Base-by-base conservation (phyloP, 2,329 filamentous ascomycete genomes). In the Penicillium hesseltinei region DNA sequence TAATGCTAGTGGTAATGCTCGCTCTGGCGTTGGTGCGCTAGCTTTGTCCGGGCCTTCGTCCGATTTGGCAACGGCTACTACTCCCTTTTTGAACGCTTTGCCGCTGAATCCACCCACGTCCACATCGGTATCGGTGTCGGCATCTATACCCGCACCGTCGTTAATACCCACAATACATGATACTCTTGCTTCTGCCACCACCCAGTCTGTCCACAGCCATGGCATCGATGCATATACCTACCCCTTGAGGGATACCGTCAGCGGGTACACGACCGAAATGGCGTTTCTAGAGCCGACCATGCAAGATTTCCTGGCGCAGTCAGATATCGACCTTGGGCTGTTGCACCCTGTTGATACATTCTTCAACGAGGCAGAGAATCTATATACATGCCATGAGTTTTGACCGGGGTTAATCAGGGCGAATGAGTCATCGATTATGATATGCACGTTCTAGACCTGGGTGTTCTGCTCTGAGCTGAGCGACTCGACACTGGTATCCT, bases 261-360 rank as follows among this genome's bases (percentile, higher is more conserved):
- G 56, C 10, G 71, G 71, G 9, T 74, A 73, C 52, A 73, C 72
- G 36, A 73, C 72, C 0, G 71, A 70, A 42, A 74, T 75, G 71
- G 66, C 73, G 9, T 73, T 75, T 47, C 58, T 74, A 40, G 71
- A 75, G 49, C 73, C 73, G 23, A 75, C 72, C 8, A 73, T 75
- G 72, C 72, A 75, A 54, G 71, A 74, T 46, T 75, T 75, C 19
- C 60, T 75, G 2, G 71, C 73, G 19, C 72, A 75, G 61, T 73
- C 72, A 5, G 71, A 75, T 62, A 66, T 75, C 19, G 72, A 74
- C 57, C 46, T 74, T 35, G 71, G 71, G 2, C 56, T 72, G 50
- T 54, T 73, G 55, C 69, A 74, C 57, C 70, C 72, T 8, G 69
- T 73, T 36, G 72, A 74, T 62, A 68, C 68, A 4, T 73, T 71